Base-by-base conservation (phyloP, 1,139 yeast species). In the Yamadazyma oceani region DNA sequence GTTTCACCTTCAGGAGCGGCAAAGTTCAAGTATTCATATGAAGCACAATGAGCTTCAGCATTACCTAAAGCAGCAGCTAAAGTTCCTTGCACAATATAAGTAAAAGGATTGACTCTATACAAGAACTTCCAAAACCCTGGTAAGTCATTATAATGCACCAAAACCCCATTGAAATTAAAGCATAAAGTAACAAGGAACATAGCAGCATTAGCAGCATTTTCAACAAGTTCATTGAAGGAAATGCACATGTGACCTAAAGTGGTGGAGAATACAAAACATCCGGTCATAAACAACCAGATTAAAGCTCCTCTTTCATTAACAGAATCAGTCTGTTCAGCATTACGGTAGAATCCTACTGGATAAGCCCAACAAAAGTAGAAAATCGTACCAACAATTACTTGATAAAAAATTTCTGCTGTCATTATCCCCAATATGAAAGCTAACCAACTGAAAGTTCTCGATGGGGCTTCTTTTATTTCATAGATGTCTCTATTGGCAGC, bases 401-500 rank as follows among this genome's bases (percentile, higher is more conserved):
- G 66, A 53, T 51, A 63, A 14, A 70, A 69, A 35, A 66, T 46
- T 48, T 66, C 73, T 5, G 64, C 58, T 10, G 69, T 55, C 35
- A 66, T 54, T 44, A 64, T 70, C 30, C 60, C 66, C 32, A 55
- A 32, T 33, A 66, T 61, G 43, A 75, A 75, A 0, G 76, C 69
- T 38, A 61, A 46, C 80, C 80, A 75, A 44, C 69, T 54, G 52
- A 70, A 75, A 3, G 80, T 69, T 50, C 71, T 71, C 0, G 79
- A 73, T 16, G 96, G 96, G 29, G 95, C 78, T 61, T 89, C 97
- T 57, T 96, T 79, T n/a, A 83, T 90, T 58, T 87, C 96, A 57
- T 86, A 89, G 34, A 89, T 66, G 50, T 80, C 80, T 63, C 96
- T 79, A 60, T 85, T 95, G 34, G 65, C 60, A 34, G 83, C 82